Conservation (phyloP, 345 rosid species). For the Combretum micranthum region DNA sequence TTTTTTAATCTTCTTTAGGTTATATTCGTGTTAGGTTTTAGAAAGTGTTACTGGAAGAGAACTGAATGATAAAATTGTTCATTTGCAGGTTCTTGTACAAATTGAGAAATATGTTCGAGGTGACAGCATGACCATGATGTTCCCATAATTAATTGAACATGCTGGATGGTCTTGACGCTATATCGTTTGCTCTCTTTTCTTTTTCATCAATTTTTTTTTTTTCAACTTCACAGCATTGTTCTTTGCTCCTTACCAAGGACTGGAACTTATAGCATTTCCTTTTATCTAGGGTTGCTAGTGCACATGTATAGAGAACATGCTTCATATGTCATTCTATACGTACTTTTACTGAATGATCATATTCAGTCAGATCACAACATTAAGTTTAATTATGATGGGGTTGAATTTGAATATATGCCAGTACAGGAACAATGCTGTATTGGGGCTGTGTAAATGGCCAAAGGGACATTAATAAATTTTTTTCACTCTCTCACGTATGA, state of each 20-base stretch:
- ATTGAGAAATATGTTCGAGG: conserved; percentile 16
- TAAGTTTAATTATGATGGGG: too few relatives aligned
- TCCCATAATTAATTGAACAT: conserved; percentile 3
- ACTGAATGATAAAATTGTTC: background rate
- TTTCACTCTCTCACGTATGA: too few relatives aligned
- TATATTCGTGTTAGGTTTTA: background rate
- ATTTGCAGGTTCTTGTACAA: conserved; percentile 33
- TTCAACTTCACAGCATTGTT: background rate
- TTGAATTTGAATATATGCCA: too few relatives aligned
- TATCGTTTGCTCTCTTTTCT: background rate
- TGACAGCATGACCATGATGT: conserved; percentile 3
- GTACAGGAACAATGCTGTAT: too few relatives aligned
- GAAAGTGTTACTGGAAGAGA: background rate
- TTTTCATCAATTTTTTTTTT: background rate
- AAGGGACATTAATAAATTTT: too few relatives aligned
- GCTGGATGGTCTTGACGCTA: too few relatives aligned
- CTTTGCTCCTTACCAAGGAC: conserved; percentile 4
- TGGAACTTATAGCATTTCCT: background rate
- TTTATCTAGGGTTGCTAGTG: conserved; percentile 1
- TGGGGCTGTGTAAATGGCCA: too few relatives aligned
- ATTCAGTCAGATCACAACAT: too few relatives aligned
- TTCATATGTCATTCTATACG: background rate
- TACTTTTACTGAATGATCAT: too few relatives aligned
- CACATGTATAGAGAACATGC: background rate
- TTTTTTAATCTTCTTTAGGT: background rate